Conservation (phyloP, 2,329 filamentous ascomycete genomes). For the Elsinoe necatrix region DNA sequence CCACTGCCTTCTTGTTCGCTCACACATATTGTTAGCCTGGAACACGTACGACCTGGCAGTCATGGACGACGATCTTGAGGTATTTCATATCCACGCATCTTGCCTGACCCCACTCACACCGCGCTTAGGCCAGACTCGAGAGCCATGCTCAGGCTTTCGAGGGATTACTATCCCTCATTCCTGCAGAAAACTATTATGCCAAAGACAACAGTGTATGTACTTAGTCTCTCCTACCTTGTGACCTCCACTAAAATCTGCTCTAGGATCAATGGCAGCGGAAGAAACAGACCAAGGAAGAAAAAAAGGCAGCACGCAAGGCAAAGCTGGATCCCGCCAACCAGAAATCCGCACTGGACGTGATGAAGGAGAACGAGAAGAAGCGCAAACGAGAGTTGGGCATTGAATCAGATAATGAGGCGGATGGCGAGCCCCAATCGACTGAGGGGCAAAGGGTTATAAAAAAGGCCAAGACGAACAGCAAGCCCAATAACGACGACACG, state of each 20-base stretch:
- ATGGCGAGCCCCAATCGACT: conserved; percentile 24
- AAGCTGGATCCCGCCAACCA: conserved; percentile 88
- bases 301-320: conserved; percentile 69
- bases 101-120: conserved; percentile 17
- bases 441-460: conserved; percentile 34
- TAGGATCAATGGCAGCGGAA: conserved; percentile 92
- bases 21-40: too few relatives aligned
- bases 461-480: conserved; percentile 35
- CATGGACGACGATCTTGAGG: conserved; percentile 20
- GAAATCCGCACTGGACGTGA: conserved; percentile 85
- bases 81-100: conserved; percentile 21
- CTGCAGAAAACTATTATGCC: conserved; percentile 77
- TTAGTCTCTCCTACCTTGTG: conserved; percentile 17
- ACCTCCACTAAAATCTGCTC: conserved; percentile 19
- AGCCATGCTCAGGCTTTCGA: conserved; percentile 68
- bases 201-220: conserved; percentile 68
- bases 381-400: conserved; percentile 51
- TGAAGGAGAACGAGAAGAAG: conserved; percentile 31
- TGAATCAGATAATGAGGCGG: conserved; percentile 33
- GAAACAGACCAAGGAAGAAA: conserved; percentile 90
- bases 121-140: conserved; percentile 44
- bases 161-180: conserved; percentile 77
- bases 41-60: too few relatives aligned
- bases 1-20: too few relatives aligned
- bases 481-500: conserved; percentile 19